Evolutionary conservation across 2,329 filamentous ascomycete species (phyloP), one percentile per base, ranked within the genome.

Genomic region (Eutypa lata): DNA sequence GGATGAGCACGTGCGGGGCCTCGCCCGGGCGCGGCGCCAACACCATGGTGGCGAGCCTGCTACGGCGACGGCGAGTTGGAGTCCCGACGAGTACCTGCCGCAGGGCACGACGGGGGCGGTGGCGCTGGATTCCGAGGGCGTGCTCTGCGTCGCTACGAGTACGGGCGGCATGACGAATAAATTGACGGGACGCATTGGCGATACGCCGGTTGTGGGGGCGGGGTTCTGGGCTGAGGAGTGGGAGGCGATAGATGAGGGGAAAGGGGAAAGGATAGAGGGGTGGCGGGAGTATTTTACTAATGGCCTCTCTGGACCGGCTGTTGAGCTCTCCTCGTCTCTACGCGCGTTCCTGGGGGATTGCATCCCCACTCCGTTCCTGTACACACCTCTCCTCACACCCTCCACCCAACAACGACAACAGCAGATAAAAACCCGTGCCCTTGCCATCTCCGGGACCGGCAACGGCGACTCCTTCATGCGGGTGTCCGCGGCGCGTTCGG

Each of bases 221-320:
- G 91, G 91, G 0, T 96, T 91, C 69, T 96, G 91, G 90, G 90
- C 91, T 0, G 91, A 95, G 67, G 83, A 91, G 60, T 96, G 90
- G 90, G 70, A 71, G 7, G 81, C 5, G n/a, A n/a, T n/a, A 5
- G 26, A 31, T 31, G 26, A 31, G 26, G 26, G 26, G 26, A 31
- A 10, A 31, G 10, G 26, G 26, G 26, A 31, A 31, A 10, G 26
- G 10, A 31, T 6, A 31, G 63, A n/a, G 26, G 51, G 43, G 3
- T 35, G 58, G 48, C 54, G 21, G 7, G 42, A 51, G n/a, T 54
- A 57, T 47, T 45, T 65, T 11, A 49, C 46, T 28, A 46, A 61
- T 42, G 62, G 51, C 16, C n/a, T n/a, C n/a, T n/a, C n/a, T n/a
- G 67, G 69, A 0, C 70, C 71, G 50, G 66, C 62, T 0, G 63